Conservation (phyloP, 345 rosid genomes). For the Rhodamnia argentea region DNA sequence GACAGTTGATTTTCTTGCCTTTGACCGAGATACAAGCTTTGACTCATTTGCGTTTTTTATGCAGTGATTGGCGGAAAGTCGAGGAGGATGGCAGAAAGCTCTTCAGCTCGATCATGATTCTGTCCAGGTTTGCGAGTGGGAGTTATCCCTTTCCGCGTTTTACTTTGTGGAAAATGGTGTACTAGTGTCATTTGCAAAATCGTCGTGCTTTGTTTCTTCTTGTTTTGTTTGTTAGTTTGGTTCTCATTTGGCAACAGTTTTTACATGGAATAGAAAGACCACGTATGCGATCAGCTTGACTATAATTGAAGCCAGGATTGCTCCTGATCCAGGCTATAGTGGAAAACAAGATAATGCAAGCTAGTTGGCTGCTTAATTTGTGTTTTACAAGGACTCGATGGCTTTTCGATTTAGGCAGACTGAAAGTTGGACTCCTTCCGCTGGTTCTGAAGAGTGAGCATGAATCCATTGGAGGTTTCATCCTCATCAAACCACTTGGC, state of each 20-base stretch:
- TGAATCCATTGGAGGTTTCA: background rate
- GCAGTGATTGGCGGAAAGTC: conserved; percentile 72
- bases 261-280: no score
- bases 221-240: no score
- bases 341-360: no score
- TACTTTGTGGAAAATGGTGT: no score
- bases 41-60: background rate
- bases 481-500: background rate
- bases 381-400: background rate
- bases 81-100: conserved; percentile 76
- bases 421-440: background rate
- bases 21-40: background rate
- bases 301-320: no score
- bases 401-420: background rate
- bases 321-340: no score
- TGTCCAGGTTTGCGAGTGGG: background rate
- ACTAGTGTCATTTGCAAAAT: no score
- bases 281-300: no score
- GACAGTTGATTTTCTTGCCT: background rate
- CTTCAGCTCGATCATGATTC: conserved; percentile 54
- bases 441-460: background rate
- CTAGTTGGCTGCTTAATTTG: background rate
- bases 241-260: background rate
- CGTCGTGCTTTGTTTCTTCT: no score
- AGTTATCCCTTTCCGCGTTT: no score